Conservation (phyloP, 441 rosid species). For the Mallotus repandus region DNA sequence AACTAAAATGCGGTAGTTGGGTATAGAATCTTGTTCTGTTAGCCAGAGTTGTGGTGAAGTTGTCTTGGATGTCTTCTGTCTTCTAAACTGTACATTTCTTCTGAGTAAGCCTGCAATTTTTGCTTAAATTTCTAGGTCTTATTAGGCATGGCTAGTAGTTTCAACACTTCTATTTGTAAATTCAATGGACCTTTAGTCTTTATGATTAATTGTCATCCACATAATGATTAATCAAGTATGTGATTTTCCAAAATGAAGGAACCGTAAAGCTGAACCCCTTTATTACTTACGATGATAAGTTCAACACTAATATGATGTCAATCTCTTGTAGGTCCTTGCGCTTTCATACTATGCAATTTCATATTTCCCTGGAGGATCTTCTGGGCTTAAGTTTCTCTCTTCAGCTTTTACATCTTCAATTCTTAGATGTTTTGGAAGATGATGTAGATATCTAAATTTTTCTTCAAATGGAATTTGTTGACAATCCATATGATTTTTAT, state of each 20-base stretch:
- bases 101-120: neutral
- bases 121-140: neutral
- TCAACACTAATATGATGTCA: neutral
- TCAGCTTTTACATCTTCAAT: constrained; percentile 42
- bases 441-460: constrained; percentile 17
- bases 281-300: neutral
- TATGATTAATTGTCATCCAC: neutral
- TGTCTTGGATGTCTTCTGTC: neutral
- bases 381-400: constrained; percentile 48
- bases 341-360: constrained; percentile 53
- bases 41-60: neutral
- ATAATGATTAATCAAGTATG: neutral
- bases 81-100: neutral
- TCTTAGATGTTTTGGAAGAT: constrained; percentile 48
- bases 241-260: neutral
- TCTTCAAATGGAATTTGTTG: neutral
- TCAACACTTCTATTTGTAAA: neutral
- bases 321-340: constrained; percentile 44
- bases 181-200: neutral
- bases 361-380: constrained; percentile 58
- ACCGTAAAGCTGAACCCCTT: neutral
- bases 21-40: constrained; percentile 7
- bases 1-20: neutral
- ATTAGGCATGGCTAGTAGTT: neutral
- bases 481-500: neutral